Evolutionary conservation across 148 eudicot genomes (phyloP).

Genomic region (Rhododendron williamsianum): DNA sequence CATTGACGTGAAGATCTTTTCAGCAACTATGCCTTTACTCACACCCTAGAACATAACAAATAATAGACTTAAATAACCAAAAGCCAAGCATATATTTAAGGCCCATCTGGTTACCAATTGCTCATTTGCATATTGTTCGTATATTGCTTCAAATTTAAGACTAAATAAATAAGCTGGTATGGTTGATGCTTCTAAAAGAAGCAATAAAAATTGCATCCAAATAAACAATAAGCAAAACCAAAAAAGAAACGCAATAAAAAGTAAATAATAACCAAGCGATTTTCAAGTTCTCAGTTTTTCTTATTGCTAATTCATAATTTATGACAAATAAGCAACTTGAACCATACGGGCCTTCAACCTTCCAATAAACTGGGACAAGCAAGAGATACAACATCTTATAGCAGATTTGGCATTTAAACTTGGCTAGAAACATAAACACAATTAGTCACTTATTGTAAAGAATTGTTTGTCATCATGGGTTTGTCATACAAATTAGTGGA

Average conservation of each 20-base stretch:
- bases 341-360: background rate
- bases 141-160: background rate
- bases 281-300: background rate
- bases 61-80: conserved; percentile 1
- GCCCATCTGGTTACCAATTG: background rate
- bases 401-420: background rate
- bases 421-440: background rate
- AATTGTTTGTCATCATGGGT: background rate
- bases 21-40: conserved; percentile 42
- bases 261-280: background rate
- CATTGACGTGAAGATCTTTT: conserved; percentile 38
- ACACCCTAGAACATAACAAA: conserved; percentile 29
- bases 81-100: background rate
- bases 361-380: background rate
- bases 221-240: background rate
- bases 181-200: background rate
- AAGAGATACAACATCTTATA: background rate
- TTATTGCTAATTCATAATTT: background rate
- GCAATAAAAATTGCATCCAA: background rate
- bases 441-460: background rate
- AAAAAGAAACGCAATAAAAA: background rate
- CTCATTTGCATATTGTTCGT: background rate
- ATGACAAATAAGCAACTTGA: background rate
- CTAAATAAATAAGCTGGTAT: background rate
- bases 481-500: background rate